A percentile compares a stretch with the other conserved stretches of the same genome.
phyloP scores from a whole-genome alignment of 202 grass and related monocot genomes.

The Hordeum pubiflorum region DNA sequence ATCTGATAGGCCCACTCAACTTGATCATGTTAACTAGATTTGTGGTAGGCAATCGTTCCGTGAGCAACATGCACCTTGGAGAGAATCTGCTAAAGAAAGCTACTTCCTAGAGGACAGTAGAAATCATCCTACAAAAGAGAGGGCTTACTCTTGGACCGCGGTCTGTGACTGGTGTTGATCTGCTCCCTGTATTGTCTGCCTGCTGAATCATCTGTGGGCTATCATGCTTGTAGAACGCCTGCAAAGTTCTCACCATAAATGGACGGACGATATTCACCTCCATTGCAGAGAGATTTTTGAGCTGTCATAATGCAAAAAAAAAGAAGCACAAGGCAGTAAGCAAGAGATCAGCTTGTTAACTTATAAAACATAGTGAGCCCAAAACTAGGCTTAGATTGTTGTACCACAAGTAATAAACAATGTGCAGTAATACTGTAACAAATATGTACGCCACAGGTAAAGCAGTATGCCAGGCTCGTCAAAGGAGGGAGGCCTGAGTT shows the following conservation, averaged over 20 bases:
- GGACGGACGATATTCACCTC: slow-evolving; percentile 87
- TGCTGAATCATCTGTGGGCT: slow-evolving; percentile 85
- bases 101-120: neutral
- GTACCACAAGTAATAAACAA: neutral
- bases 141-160: slow-evolving; percentile 77
- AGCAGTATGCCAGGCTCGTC: neutral
- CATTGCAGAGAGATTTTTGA: slow-evolving; percentile 98
- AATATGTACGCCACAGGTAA: neutral
- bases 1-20: neutral
- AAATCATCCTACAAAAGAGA: neutral
- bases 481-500: neutral
- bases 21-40: neutral
- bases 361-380: too few species aligned
- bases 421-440: neutral
- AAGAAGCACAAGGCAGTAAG: neutral
- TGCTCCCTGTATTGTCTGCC: slow-evolving; percentile 39
- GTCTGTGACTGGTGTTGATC: slow-evolving; percentile 47
- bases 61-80: neutral
- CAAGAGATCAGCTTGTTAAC: neutral
- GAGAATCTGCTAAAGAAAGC: neutral
- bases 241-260: slow-evolving; percentile 81
- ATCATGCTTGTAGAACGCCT: slow-evolving; percentile 93
- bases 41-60: neutral
- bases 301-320: slow-evolving; percentile 26
- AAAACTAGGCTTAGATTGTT: neutral